These are phyloP conservation scores for Alternaria gaisen DNA, from an alignment of 2,329 filamentous ascomycete genomes.

Conservation along the genomic window DNA sequence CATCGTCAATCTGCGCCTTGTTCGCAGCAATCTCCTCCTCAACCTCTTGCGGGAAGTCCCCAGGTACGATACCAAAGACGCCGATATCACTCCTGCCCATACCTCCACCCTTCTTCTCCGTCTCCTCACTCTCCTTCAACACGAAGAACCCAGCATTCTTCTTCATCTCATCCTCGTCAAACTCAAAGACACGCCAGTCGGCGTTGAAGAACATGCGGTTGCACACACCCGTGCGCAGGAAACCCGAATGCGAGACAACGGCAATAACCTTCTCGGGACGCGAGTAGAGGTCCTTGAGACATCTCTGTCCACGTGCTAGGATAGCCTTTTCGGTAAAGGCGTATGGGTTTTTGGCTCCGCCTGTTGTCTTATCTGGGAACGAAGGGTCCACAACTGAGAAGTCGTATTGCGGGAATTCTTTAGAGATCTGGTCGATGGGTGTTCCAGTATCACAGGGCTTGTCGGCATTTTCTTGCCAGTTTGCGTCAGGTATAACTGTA, in stretches of 20 bases:
- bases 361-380: conserved; percentile 69
- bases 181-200: conserved; percentile 71
- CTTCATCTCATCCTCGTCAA: conserved; percentile 59
- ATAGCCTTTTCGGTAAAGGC: conserved; percentile 64
- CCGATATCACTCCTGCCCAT: conserved; percentile 60
- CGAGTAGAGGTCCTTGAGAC: conserved; percentile 60
- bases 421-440: conserved; percentile 53
- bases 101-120: conserved; percentile 57
- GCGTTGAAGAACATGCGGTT: conserved; percentile 64
- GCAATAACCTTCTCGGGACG: conserved; percentile 69
- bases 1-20: conserved; percentile 19
- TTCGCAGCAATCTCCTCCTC: conserved; percentile 14
- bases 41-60: conserved; percentile 42
- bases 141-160: conserved; percentile 50
- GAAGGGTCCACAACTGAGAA: conserved; percentile 66
- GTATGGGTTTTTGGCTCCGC: conserved; percentile 54
- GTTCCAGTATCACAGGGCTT: conserved; percentile 70
- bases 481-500: conserved; percentile 64
- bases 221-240: conserved; percentile 66
- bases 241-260: conserved; percentile 72
- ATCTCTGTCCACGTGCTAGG: conserved; percentile 63
- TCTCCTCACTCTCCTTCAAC: conserved; percentile 60
- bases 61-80: conserved; percentile 31
- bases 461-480: conserved; percentile 67
- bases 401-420: conserved; percentile 65